Evolutionary conservation across 2,329 filamentous ascomycete genomes (phyloP).

Genomic region (Parastagonospora nodorum): DNA sequence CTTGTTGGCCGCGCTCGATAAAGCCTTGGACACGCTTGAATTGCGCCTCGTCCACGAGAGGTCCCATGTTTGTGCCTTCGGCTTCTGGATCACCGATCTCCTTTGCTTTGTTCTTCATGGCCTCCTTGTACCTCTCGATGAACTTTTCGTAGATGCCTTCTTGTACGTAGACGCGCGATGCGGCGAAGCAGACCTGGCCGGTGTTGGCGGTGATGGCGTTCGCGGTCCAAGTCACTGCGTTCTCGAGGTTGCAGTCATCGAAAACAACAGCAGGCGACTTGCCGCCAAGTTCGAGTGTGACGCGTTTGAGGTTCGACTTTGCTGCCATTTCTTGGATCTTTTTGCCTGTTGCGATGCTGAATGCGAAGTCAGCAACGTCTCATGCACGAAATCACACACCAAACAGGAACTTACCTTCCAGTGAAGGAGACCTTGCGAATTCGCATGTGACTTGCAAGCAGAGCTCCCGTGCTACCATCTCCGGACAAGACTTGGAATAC

Average conservation of each 20-base stretch:
- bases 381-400: too few species aligned
- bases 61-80: conserved; percentile 38
- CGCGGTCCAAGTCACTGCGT: conserved; percentile 44
- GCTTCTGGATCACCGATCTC: conserved; percentile 40
- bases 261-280: conserved; percentile 53
- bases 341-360: conserved; percentile 39
- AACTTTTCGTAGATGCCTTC: conserved; percentile 46
- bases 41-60: conserved; percentile 41
- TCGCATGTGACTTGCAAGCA: conserved; percentile 46
- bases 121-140: conserved; percentile 42
- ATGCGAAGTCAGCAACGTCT: too few species aligned
- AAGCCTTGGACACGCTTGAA: conserved; percentile 44
- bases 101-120: conserved; percentile 37
- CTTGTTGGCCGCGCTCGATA: conserved; percentile 40
- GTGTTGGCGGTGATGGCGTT: conserved; percentile 46
- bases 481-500: conserved; percentile 49
- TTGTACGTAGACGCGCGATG: conserved; percentile 47
- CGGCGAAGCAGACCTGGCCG: conserved; percentile 47
- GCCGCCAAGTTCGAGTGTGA: conserved; percentile 52
- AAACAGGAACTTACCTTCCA: conserved; percentile 18
- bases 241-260: conserved; percentile 51
- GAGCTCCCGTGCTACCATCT: conserved; percentile 44
- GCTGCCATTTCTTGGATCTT: conserved; percentile 49
- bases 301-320: conserved; percentile 50
- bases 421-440: conserved; percentile 51